Conservation (phyloP, 805 yeast genomes). For the Saccharomycopsis schoenii region DNA sequence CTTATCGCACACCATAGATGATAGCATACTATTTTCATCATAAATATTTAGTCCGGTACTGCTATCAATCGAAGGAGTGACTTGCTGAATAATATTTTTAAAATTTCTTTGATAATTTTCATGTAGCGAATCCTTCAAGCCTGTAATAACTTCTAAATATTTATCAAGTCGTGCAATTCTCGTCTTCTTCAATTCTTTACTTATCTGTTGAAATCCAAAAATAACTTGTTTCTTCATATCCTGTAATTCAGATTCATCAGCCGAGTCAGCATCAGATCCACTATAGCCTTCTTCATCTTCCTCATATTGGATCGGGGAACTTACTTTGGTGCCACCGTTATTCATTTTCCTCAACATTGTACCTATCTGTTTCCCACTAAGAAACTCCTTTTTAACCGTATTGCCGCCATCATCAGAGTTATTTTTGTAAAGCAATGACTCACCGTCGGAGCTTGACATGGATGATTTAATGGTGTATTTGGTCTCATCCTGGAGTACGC, state of each 20-base stretch:
- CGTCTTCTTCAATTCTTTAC: slow-evolving; percentile 5
- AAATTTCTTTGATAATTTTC: neutral
- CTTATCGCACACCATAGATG: no score
- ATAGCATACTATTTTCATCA: neutral
- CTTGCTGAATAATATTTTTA: neutral
- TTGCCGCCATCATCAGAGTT: neutral
- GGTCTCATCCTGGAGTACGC: no score
- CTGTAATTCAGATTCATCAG: neutral
- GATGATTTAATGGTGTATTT: no score
- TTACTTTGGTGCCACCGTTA: neutral
- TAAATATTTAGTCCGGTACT: neutral
- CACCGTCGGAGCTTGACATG: no score
- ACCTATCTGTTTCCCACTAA: neutral
- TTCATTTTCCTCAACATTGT: neutral
- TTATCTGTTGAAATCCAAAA: neutral
- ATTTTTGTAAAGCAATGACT: no score
- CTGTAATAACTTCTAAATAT: neutral
- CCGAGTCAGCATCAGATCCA: neutral
- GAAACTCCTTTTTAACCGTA: neutral
- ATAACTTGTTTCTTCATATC: neutral
- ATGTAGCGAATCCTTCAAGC: neutral
- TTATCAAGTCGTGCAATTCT: slow-evolving; percentile 6
- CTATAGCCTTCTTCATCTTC: neutral
- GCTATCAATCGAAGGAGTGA: neutral
- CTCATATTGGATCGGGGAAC: neutral